Conservation (phyloP, 2,329 filamentous ascomycete species). For the Reticulascus tulasneorum region DNA sequence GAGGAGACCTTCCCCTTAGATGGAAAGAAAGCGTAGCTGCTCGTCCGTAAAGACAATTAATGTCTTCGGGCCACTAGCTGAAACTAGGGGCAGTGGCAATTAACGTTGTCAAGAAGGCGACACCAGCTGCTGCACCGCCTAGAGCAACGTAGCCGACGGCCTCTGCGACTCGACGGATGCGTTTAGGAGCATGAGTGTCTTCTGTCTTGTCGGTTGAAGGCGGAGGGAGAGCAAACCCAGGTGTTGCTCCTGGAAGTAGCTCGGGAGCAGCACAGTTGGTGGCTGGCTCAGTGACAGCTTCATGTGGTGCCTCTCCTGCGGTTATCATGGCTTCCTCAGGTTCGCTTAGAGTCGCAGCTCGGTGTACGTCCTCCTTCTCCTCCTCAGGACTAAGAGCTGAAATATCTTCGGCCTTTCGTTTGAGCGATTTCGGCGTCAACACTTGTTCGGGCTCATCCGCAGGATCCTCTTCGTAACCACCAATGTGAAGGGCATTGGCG, state of each 20-base stretch:
- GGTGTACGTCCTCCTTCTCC: too few relatives aligned
- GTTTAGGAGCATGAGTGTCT: slow-evolving; percentile 21
- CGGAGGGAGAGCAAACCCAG: background rate
- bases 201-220: too few relatives aligned
- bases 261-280: background rate
- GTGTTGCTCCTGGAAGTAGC: background rate
- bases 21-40: too few relatives aligned
- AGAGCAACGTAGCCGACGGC: slow-evolving; percentile 31
- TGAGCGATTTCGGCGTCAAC: slow-evolving; percentile 10
- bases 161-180: slow-evolving; percentile 24
- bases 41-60: too few relatives aligned
- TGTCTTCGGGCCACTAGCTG: slow-evolving; percentile 12
- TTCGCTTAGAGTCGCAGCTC: too few relatives aligned
- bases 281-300: background rate
- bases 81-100: slow-evolving; percentile 35
- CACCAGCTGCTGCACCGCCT: slow-evolving; percentile 28
- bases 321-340: background rate
- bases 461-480: background rate
- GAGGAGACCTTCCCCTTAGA: too few relatives aligned
- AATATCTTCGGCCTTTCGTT: slow-evolving; percentile 29
- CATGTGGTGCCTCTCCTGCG: slow-evolving; percentile 5
- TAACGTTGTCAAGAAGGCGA: slow-evolving; percentile 30
- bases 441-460: too few relatives aligned
- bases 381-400: slow-evolving; percentile 17
- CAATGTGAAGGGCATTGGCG: background rate